Evolutionary conservation across 257 asterid genomes (phyloP), one percentile per base, ranked within the genome.

Genomic region (Galeopsis tetrahit): DNA sequence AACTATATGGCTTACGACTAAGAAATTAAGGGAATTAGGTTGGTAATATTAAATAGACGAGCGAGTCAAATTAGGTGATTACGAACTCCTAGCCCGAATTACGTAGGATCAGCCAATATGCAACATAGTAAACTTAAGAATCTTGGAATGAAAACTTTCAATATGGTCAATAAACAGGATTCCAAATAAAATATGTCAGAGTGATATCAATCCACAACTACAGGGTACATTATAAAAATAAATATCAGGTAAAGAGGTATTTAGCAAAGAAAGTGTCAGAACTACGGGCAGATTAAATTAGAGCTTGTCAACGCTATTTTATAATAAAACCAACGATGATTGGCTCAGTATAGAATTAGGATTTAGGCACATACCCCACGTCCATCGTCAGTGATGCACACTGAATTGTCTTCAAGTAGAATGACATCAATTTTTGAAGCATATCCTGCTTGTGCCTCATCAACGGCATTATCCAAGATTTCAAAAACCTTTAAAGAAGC

Each of bases 391-490:
- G 92, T 86, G 73, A 95, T 88, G 89, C 97, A 66, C 80, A 90
- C 98, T 63, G 98, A 95, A 70, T 88, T 87, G 66, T 95, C 98
- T 21, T 84, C 86, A 78, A 74, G 87, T 51, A 95, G 81, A 80
- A 85, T 78, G 28, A 95, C 96, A 71, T 95, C 89, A 66, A 95
- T 82, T 72, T 77, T 92, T 70, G 98, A 85, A 56, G 99, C 99
- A 82, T 49, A 87, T 56, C 99, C 99, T 28, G 97, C 99, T 74
- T 95, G 99, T 13, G 95, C 98, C 80, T 95, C 99, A 69, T 95
- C 99, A 44, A 95, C 81, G 58, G 99, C 95, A 82, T 95, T 95
- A 83, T 95, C 99, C 90, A 95, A 81, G 74, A 95, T 95, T 84
- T 95, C 99, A 67, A 88, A 90, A 58, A 92, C 98, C 99, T 91